phyloP scores from a whole-genome alignment of 2,329 filamentous ascomycete genomes.

The Alternaria sp. region DNA sequence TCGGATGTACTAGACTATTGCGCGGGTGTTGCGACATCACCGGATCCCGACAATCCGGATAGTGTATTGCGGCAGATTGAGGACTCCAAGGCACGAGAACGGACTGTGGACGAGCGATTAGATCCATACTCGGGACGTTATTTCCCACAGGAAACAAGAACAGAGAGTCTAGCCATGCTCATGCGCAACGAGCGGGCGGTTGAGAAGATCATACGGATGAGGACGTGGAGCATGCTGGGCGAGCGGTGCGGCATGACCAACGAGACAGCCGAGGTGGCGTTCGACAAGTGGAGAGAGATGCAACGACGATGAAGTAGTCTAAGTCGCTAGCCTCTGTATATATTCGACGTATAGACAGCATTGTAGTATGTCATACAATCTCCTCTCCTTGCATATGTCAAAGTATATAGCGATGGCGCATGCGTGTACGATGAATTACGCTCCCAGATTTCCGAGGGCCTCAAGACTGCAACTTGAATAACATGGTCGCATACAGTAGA shows the following conservation, averaged over 20 bases:
- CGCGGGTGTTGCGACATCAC: slow-evolving; percentile 82
- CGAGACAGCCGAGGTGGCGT: slow-evolving; percentile 53
- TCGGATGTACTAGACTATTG: slow-evolving; percentile 90
- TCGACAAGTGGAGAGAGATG: slow-evolving; percentile 44
- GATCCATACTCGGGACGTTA: slow-evolving; percentile 91
- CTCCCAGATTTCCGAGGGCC: neutral
- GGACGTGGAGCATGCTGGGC: slow-evolving; percentile 81
- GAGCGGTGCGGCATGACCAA: slow-evolving; percentile 73
- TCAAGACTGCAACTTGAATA: neutral
- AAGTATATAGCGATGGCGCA: neutral
- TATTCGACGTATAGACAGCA: neutral
- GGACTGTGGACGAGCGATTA: slow-evolving; percentile 83
- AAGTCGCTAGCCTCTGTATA: neutral
- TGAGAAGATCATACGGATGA: slow-evolving; percentile 78
- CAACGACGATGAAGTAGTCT: slow-evolving; percentile 13
- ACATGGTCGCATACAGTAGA: too few species aligned
- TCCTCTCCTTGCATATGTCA: slow-evolving; percentile 14
- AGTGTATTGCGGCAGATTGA: slow-evolving; percentile 73
- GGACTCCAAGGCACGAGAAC: slow-evolving; percentile 72
- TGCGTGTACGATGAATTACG: neutral
- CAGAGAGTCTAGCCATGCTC: slow-evolving; percentile 77
- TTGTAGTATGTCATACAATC: slow-evolving; percentile 10
- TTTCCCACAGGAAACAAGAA: slow-evolving; percentile 79
- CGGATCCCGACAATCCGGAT: slow-evolving; percentile 87
- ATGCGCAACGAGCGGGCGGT: slow-evolving; percentile 78